Evolutionary conservation across 805 yeast species (phyloP).

Genomic region (Blastobotrys parvus): DNA sequence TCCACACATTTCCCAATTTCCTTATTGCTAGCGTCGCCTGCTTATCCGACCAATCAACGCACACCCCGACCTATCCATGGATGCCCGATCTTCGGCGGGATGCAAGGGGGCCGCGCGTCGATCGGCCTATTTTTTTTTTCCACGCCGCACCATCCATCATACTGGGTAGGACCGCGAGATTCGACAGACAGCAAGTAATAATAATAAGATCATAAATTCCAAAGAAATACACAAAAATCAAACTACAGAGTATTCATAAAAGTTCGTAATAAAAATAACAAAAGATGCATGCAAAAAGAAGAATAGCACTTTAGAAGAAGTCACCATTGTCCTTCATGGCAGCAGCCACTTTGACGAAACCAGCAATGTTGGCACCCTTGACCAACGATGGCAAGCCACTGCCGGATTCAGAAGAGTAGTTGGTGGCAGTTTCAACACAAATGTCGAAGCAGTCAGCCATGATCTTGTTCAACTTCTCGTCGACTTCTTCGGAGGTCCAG

Average conservation of each 20-base stretch:
- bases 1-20: no score
- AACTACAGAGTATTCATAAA: neutral
- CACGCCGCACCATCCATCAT: no score
- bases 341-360: slow-evolving; percentile 96
- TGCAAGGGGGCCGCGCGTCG: no score
- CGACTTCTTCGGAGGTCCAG: slow-evolving; percentile 93
- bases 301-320: slow-evolving; percentile 29
- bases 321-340: slow-evolving; percentile 99
- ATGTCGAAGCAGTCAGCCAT: slow-evolving; percentile 89
- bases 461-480: slow-evolving; percentile 78
- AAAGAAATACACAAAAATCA: neutral
- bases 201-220: neutral
- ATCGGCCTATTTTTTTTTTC: no score
- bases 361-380: slow-evolving; percentile 98
- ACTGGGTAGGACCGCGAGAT: no score
- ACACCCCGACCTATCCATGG: no score
- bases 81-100: no score
- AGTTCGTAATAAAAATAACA: slow-evolving; percentile 1
- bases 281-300: neutral
- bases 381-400: slow-evolving; percentile 84
- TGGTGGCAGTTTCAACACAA: slow-evolving; percentile 80
- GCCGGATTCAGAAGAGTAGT: slow-evolving; percentile 63
- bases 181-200: neutral
- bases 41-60: no score
- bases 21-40: no score